phyloP scores from a whole-genome alignment of 192 early-diverging fungal species.

The Phlyctochytrium arcticum region DNA sequence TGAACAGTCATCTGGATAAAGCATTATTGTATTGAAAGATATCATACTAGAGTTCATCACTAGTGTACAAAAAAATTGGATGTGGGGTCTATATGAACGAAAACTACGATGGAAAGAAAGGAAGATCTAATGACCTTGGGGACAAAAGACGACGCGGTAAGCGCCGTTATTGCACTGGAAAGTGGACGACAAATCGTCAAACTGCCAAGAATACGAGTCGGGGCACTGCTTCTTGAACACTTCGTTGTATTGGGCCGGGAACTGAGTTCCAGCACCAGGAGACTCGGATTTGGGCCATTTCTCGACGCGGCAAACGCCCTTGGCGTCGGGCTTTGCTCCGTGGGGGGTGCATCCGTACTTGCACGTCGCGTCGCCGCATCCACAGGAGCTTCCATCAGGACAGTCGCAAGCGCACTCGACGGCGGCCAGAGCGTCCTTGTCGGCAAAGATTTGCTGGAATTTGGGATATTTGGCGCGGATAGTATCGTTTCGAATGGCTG shows the following conservation, averaged over 20 bases:
- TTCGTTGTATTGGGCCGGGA: constrained; percentile 26
- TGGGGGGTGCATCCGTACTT: constrained; percentile 23
- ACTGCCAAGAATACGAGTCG: constrained; percentile 37
- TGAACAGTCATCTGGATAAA: no score
- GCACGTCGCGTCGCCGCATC: constrained; percentile 9
- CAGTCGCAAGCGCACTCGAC: constrained; percentile 25
- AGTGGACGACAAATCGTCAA: constrained; percentile 30
- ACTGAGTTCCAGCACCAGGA: constrained; percentile 7
- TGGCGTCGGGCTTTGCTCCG: constrained; percentile 5
- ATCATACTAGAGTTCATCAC: no score
- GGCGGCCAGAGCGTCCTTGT: constrained; percentile 1
- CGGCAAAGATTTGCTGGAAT: constrained; percentile 4
- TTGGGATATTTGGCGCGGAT: background rate
- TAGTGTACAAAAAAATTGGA: no score
- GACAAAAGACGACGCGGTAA: constrained; percentile 12
- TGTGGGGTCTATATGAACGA: no score
- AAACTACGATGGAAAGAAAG: no score
- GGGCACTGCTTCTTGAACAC: constrained; percentile 33
- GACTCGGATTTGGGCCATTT: constrained; percentile 8
- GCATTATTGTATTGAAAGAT: no score
- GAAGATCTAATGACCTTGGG: no score
- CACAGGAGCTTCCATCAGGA: constrained; percentile 11
- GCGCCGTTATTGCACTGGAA: constrained; percentile 17
- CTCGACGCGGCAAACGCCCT: constrained; percentile 17
- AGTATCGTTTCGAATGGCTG: background rate